Percentiles rank a stretch among this genome's conserved stretches.
Conservation (phyloP, 106 monocot species). For the Triglochin maritima region DNA sequence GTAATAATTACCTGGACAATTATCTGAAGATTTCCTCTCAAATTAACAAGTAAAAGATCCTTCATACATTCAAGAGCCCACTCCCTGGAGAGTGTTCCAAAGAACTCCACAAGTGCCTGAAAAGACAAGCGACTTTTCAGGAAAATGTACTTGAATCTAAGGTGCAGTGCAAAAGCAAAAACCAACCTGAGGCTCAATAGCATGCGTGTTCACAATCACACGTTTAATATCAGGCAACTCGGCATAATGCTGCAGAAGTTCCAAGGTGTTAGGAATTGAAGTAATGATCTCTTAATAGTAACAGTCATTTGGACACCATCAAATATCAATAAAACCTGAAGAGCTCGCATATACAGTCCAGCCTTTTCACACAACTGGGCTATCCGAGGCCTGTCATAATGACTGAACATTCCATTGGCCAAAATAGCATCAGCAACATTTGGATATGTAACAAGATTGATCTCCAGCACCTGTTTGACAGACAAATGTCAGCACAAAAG, state of each 20-base stretch:
- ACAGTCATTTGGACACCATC: neutral
- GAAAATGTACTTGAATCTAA: neutral
- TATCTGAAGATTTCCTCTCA: slow-evolving; percentile 96
- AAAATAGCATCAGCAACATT: slow-evolving; percentile 99
- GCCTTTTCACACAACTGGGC: slow-evolving; percentile 98
- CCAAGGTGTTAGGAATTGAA: neutral
- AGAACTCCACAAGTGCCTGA: slow-evolving; percentile 94
- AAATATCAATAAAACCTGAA: slow-evolving; percentile 53
- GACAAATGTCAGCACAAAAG: neutral
- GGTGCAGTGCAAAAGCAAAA: neutral
- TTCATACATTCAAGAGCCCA: slow-evolving; percentile 99
- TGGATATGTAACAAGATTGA: slow-evolving; percentile 95
- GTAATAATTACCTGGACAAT: slow-evolving; percentile 66
- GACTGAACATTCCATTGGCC: slow-evolving; percentile 98
- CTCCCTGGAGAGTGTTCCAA: slow-evolving; percentile 90
- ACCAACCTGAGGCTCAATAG: slow-evolving; percentile 96
- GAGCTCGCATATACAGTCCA: slow-evolving; percentile 83
- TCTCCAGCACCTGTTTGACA: slow-evolving; percentile 70
- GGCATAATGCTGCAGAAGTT: slow-evolving; percentile 64
- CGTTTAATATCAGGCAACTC: slow-evolving; percentile 96
- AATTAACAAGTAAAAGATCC: slow-evolving; percentile 84
- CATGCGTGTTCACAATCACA: slow-evolving; percentile 97
- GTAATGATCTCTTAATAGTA: neutral
- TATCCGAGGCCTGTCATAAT: slow-evolving; percentile 96
- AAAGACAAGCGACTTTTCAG: neutral